Conservation (phyloP, 768 basidiomycete species). For the Phanerochaete carnosa region DNA sequence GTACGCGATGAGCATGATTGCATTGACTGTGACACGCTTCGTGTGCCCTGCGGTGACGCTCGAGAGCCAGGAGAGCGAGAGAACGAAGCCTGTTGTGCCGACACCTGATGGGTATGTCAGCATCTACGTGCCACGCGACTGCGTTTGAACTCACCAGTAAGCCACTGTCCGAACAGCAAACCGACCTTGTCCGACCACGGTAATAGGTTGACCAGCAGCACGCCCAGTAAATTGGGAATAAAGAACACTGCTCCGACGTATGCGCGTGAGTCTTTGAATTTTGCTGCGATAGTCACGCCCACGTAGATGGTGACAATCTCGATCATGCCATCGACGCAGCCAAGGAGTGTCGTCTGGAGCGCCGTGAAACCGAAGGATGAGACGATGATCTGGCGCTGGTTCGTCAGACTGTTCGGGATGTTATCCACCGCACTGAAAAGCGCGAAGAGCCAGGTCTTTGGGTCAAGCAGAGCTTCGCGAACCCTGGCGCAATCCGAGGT, state of each 20-base stretch:
- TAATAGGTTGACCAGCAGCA: slow-evolving; percentile 58
- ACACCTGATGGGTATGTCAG: slow-evolving; percentile 31
- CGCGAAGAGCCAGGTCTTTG: slow-evolving; percentile 77
- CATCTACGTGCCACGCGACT: slow-evolving; percentile 18
- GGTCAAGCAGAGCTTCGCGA: slow-evolving; percentile 63
- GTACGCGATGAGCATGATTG: slow-evolving; percentile 72
- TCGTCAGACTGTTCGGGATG: slow-evolving; percentile 64
- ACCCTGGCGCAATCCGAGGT: slow-evolving; percentile 38
- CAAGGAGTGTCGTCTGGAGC: slow-evolving; percentile 66
- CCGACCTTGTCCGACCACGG: slow-evolving; percentile 68
- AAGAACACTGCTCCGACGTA: slow-evolving; percentile 60
- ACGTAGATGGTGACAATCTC: slow-evolving; percentile 71
- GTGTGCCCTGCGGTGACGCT: slow-evolving; percentile 70
- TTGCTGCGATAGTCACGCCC: slow-evolving; percentile 57
- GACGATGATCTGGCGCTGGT: slow-evolving; percentile 64
- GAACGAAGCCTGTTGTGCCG: slow-evolving; percentile 55
- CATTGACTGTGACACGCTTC: slow-evolving; percentile 61
- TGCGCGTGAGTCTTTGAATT: slow-evolving; percentile 55
- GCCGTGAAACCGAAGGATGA: slow-evolving; percentile 61
- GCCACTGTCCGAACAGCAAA: slow-evolving; percentile 54
- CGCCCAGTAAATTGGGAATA: slow-evolving; percentile 62
- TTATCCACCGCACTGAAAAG: slow-evolving; percentile 60
- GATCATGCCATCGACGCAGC: slow-evolving; percentile 61
- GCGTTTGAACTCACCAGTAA: too few relatives aligned
- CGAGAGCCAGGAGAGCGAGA: slow-evolving; percentile 63